Evolutionary conservation across 768 basidiomycete species (phyloP).

Genomic region (Tulasnella sp.): DNA sequence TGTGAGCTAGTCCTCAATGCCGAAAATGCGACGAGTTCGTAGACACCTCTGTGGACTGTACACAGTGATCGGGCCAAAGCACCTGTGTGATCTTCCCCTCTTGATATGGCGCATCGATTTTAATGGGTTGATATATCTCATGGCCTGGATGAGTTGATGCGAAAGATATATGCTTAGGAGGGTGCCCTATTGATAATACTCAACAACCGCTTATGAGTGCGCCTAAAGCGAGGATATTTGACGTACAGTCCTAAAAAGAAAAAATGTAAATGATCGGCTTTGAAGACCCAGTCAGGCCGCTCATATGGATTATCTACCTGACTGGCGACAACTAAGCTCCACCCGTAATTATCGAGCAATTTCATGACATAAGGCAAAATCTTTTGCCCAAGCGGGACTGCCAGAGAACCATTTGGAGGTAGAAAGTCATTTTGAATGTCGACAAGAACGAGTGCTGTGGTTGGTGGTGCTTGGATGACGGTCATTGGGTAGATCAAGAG

Average conservation of each 20-base stretch:
- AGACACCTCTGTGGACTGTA: slow-evolving; percentile 33
- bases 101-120: slow-evolving; percentile 19
- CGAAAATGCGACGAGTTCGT: background rate
- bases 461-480: too few relatives aligned
- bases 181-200: slow-evolving; percentile 27
- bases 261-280: too few relatives aligned
- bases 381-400: slow-evolving; percentile 48
- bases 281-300: background rate
- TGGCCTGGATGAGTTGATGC: slow-evolving; percentile 36
- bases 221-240: background rate
- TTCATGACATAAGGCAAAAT: slow-evolving; percentile 46
- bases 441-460: slow-evolving; percentile 50
- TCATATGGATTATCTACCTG: slow-evolving; percentile 24
- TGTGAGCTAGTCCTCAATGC: background rate
- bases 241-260: slow-evolving; percentile 28
- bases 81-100: slow-evolving; percentile 36
- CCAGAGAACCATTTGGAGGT: slow-evolving; percentile 46
- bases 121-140: slow-evolving; percentile 33
- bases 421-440: slow-evolving; percentile 85
- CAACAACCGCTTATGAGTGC: background rate
- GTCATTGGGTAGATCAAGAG: too few relatives aligned
- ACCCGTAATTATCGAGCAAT: slow-evolving; percentile 36
- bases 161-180: slow-evolving; percentile 56
- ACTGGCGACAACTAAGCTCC: slow-evolving; percentile 31
- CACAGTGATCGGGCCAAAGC: slow-evolving; percentile 76